Conservation (phyloP, 306 rosid species). For the Pueraria montana region DNA sequence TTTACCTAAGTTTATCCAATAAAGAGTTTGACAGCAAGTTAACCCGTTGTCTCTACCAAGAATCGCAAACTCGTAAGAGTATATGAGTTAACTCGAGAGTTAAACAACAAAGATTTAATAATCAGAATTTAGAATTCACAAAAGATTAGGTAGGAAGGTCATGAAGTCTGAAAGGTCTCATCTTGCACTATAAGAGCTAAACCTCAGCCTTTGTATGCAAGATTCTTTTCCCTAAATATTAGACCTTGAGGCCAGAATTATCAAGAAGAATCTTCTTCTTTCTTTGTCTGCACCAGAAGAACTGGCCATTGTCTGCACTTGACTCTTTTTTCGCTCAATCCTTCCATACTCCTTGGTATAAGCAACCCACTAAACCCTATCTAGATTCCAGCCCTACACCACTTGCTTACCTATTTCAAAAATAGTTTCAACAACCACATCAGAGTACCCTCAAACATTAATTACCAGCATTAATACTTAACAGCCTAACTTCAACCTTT, state of each 20-base stretch:
- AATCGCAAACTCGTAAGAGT: not conserved
- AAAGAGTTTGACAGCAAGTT: not conserved
- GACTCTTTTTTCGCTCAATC: not conserved
- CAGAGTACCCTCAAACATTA: not conserved
- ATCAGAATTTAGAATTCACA: not conserved
- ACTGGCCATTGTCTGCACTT: not conserved
- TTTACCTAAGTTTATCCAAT: not conserved
- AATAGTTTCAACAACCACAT: not conserved
- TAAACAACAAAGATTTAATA: not conserved
- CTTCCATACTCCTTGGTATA: not conserved
- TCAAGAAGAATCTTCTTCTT: not conserved
- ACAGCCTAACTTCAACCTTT: not conserved
- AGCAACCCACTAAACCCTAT: slow-evolving; percentile 3
- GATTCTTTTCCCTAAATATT: not conserved
- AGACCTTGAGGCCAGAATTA: not conserved
- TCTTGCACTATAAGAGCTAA: not conserved
- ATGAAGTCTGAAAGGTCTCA: not conserved
- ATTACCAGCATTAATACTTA: not conserved
- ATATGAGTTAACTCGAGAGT: not conserved
- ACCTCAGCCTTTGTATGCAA: not conserved
- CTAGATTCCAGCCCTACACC: not conserved
- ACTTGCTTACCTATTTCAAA: not conserved
- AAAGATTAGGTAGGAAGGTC: not conserved
- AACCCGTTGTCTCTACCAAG: not conserved
- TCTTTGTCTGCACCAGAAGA: not conserved